A percentile compares a stretch with the other conserved stretches of the same genome.
phyloP scores from a whole-genome alignment of 2,329 filamentous ascomycete genomes.

The Elsinoe ampelina region DNA sequence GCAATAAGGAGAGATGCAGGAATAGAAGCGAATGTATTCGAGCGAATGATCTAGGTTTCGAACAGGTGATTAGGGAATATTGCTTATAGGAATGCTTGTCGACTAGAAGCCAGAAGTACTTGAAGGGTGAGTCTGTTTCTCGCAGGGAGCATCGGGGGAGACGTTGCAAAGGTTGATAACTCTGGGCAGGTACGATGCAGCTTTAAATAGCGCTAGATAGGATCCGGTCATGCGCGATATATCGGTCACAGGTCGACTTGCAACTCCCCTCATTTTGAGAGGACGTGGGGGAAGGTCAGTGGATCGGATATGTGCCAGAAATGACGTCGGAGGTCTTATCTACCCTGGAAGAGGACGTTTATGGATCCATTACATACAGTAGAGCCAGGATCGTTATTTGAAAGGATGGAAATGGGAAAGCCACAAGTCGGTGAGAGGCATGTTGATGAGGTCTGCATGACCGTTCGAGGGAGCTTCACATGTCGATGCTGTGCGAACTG shows the following conservation, averaged over 20 bases:
- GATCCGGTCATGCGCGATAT: slow-evolving; percentile 12
- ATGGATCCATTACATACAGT: background rate
- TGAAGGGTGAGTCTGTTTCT: background rate
- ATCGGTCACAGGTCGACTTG: background rate
- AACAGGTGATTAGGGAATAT: background rate
- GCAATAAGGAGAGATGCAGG: background rate
- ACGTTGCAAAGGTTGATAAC: background rate
- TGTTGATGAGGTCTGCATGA: background rate
- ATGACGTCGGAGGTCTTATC: slow-evolving; percentile 11
- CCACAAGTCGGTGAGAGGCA: background rate
- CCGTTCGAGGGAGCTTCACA: background rate
- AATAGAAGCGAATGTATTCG: background rate
- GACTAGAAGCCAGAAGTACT: background rate
- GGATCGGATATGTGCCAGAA: background rate
- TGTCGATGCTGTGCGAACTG: background rate
- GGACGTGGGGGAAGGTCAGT: background rate
- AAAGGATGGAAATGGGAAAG: slow-evolving; percentile 1
- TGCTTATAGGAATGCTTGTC: background rate
- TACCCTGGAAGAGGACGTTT: background rate
- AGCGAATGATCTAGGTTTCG: slow-evolving; percentile 10
- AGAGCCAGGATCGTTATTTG: background rate
- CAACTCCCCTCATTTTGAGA: slow-evolving; percentile 4
- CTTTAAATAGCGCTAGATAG: slow-evolving; percentile 1
- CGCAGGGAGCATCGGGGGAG: background rate
- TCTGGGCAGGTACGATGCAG: slow-evolving; percentile 9